Evolutionary conservation across 202 grass and related monocot species (phyloP), one percentile per base, ranked within the genome.

Genomic region (Panicum hallii): DNA sequence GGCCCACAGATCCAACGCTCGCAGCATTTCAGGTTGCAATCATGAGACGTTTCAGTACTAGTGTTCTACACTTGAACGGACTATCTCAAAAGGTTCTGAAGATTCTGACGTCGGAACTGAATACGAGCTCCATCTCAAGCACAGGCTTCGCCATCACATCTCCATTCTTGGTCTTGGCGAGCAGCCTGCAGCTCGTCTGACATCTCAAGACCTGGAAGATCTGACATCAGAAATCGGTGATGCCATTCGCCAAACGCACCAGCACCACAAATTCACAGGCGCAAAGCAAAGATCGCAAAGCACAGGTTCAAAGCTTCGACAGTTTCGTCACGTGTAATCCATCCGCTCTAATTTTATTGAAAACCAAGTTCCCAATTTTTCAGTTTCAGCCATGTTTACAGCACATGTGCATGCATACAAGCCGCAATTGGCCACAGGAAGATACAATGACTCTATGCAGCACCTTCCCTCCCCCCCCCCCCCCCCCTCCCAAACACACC

Each of bases 261-360:
- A 13, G 2, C 15, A 79, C 8, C 61, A 19, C 23, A 48, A 69
- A 16, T 79, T n/a, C 11, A 77, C 52, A 70, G 17, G 2, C 14
- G 48, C 6, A 15, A 78, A 17, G 7, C 17, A 28, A 58, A 48
- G 10, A 28, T 5, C 1, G 11, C 22, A 61, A 61, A 61, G 22
- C 57, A 28, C 10, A 28, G 58, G 58, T 11, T 30, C 5, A 0
- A 19, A 47, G 4, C 26, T 38, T 43, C 52, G 1, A 52, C 42
- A 69, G 42, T 23, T 23, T 58, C 17, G 53, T 46, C 45, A 4
- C 12, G 56, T 13, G 49, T 15, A 13, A 20, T 1, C 26, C 47
- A 57, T 72, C 79, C 42, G 45, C 46, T 68, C 14, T 9, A 63
- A 45, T 85, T 77, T 91, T 85, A 78, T 78, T 78, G n/a, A 76